Percentiles rank a stretch among this genome's conserved stretches.
These are phyloP conservation scores for Wickerhamomyces sydowiorum DNA, from an alignment of 805 yeast species.

Conservation along the genomic window DNA sequence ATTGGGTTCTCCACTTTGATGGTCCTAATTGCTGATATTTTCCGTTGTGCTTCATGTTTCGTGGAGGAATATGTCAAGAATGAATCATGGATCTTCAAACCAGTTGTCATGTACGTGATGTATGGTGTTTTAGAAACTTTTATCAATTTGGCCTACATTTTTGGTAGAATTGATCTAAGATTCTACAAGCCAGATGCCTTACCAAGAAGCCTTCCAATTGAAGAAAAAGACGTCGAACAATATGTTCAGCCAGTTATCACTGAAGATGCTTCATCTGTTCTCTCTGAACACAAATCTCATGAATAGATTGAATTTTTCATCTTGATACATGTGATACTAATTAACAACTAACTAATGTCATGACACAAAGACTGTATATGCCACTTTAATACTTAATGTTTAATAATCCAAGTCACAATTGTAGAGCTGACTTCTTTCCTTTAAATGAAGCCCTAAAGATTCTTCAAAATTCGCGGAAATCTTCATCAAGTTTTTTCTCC, in stretches of 20 bases:
- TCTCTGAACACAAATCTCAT: neutral
- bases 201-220: neutral
- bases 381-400: too few relatives aligned
- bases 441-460: too few relatives aligned
- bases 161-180: slow-evolving; percentile 68
- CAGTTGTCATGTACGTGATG: slow-evolving; percentile 59
- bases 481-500: too few relatives aligned
- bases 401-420: too few relatives aligned
- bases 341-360: too few relatives aligned
- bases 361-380: too few relatives aligned
- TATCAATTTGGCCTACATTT: slow-evolving; percentile 48
- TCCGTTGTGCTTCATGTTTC: slow-evolving; percentile 45
- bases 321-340: too few relatives aligned
- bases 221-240: neutral
- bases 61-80: slow-evolving; percentile 23
- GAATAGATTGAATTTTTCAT: too few relatives aligned
- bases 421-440: too few relatives aligned
- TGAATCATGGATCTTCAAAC: slow-evolving; percentile 41
- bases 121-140: slow-evolving; percentile 66
- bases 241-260: too few relatives aligned
- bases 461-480: too few relatives aligned
- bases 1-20: slow-evolving; percentile 41
- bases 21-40: slow-evolving; percentile 44
- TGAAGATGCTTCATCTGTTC: too few relatives aligned
- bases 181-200: slow-evolving; percentile 70